Evolutionary conservation across 2,329 filamentous ascomycete species (phyloP), one percentile per base, ranked within the genome.

Genomic region (Trichoderma koningiopsis): DNA sequence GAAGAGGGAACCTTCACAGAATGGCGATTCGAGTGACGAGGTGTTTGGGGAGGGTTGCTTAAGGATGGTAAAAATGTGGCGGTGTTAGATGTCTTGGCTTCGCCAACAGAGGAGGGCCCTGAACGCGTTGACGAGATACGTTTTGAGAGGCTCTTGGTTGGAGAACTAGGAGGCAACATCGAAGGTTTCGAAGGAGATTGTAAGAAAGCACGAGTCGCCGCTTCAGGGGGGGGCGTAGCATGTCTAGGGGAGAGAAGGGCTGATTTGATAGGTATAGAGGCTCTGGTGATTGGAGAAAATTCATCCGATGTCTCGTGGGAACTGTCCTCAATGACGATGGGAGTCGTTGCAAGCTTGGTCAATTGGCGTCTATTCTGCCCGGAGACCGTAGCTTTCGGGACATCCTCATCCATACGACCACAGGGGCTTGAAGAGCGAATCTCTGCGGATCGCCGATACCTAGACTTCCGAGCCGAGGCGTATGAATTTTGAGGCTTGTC

Each of bases 1-100:
- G 78, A 77, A 3, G 77, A 78, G 1, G 79, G 74, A 7, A 71
- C 72, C 13, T 70, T 73, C 61, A 47, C 49, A 27, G 78, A 72
- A 57, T 65, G 74, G 59, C 72, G 74, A 57, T 74, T 68, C 5
- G 72, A 72, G 3, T 72, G 74, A 2, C 75, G 71, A 29, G 74
- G 76, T 5, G 76, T 77, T 52, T 71, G 74, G 1, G 77, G 78
- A 10, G 73, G 76, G 13, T 61, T 69, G 37, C 53, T 29, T 19
- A 49, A n/a, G 5, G 68, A 47, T 19, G 72, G 71, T 31, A 68
- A 65, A 27, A 74, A 69, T 8, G 70, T 73, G 19, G 72, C 73
- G 5, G 70, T 69, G 5, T 37, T 40, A 5, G 7, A 29, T 7
- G 27, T 33, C 3, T 57, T 37, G 27, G 13, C 16, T 22, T 47